Base-by-base conservation (phyloP, 352 stramenopile genomes). In the Phytophthora tentaculata region DNA sequence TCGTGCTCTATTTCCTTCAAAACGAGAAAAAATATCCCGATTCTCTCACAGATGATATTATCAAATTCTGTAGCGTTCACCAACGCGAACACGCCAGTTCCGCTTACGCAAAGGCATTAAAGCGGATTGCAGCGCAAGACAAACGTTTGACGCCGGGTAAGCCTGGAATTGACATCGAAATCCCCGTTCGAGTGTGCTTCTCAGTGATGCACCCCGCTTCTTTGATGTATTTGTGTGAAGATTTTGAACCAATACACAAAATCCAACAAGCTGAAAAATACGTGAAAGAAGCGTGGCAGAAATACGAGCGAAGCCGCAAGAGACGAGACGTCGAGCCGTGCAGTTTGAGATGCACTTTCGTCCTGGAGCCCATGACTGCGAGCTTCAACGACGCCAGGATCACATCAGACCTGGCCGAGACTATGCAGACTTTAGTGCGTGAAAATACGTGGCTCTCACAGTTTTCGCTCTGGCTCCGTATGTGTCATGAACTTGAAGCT, bases 291-390 rank as follows among this genome's bases (percentile, higher is more conserved):
- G 41, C 23, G 41, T 48, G 41, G 41, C 2, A 20, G 41, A 23
- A 23, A 23, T 10, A 48, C n/a, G 41, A 23, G 7, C 41, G 8
- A 48, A 23, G 17, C 14, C 24, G 26, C 2, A 57, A 58, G 45
- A 41, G 56, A 26, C 20, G 17, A 45, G 39, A 32, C 5, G 37
- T 69, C n/a, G 49, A 26, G 16, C 3, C 49, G 6, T 28, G 50
- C 13, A 44, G 12, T 3, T 29, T 72, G 19, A 51, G 57, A 53
- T 72, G 56, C 43, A 67, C 56, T 13, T 71, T 67, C 32, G 56
- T 71, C 1, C 57, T 71, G 0, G 64, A 50, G 4, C 64, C 64
- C 26, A 61, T 67, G 50, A 37, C 62, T 20, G 64, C 57, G 16
- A 37, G 56, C n/a, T 71, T 67, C 20, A 10, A 54, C 22, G 49